phyloP scores from a whole-genome alignment of 768 basidiomycete species.

The Podaxis rugospora region DNA sequence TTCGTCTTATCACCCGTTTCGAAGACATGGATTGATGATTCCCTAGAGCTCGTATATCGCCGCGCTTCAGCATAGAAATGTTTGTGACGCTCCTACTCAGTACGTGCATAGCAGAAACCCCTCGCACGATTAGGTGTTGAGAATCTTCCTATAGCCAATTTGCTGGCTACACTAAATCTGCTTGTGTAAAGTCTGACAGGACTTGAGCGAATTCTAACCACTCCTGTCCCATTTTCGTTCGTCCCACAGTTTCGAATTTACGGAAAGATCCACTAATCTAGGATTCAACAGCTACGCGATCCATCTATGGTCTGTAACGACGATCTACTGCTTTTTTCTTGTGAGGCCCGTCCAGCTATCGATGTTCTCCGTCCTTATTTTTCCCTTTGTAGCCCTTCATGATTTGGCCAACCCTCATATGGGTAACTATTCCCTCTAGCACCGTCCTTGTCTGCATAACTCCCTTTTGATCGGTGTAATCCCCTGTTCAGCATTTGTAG shows the following conservation, averaged over 20 bases:
- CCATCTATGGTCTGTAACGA: slow-evolving; percentile 64
- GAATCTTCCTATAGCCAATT: slow-evolving; percentile 29
- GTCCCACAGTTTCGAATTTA: slow-evolving; percentile 13
- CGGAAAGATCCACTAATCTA: neutral
- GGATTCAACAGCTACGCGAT: slow-evolving; percentile 47
- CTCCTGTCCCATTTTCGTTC: slow-evolving; percentile 74
- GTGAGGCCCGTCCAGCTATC: slow-evolving; percentile 28
- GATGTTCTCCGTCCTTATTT: neutral
- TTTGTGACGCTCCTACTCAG: slow-evolving; percentile 58
- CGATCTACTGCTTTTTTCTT: slow-evolving; percentile 56
- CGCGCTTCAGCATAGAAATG: slow-evolving; percentile 51
- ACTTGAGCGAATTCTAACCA: slow-evolving; percentile 69
- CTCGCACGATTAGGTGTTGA: neutral
- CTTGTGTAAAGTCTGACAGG: slow-evolving; percentile 66
- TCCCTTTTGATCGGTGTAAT: slow-evolving; percentile 6
- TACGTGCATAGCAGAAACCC: slow-evolving; percentile 24
- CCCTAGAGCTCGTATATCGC: slow-evolving; percentile 66
- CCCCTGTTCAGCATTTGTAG: slow-evolving; percentile 23
- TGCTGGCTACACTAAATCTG: slow-evolving; percentile 45
- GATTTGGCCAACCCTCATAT: slow-evolving; percentile 47
- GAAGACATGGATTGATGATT: slow-evolving; percentile 3
- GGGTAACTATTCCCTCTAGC: slow-evolving; percentile 65
- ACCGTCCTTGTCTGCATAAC: slow-evolving; percentile 37
- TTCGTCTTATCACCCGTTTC: slow-evolving; percentile 23
- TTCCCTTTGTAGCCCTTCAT: slow-evolving; percentile 52